A percentile compares a stretch with the other conserved stretches of the same genome.
Conservation (phyloP, 768 basidiomycete species). For the Boletus rubescentipes region DNA sequence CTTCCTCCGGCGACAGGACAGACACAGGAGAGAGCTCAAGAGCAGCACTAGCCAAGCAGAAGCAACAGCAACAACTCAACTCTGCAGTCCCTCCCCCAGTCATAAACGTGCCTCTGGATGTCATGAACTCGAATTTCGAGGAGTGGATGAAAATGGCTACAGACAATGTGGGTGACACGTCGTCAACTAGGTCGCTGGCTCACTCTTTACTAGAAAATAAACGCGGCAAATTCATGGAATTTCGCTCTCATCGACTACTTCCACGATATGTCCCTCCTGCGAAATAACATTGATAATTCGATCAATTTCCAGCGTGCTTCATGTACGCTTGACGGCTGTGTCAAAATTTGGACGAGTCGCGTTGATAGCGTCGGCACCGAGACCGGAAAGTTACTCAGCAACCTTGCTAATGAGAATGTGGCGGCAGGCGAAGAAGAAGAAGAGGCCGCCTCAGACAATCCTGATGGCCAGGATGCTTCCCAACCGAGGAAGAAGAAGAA, state of each 20-base stretch:
- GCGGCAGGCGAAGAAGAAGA: constrained; percentile 60
- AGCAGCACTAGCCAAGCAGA: constrained; percentile 51
- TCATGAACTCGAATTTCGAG: constrained; percentile 93
- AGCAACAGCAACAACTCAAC: constrained; percentile 56
- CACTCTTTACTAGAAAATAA: constrained; percentile 82
- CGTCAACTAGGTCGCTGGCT: neutral
- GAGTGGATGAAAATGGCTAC: constrained; percentile 99
- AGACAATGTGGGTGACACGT: constrained; percentile 72
- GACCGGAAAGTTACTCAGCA: constrained; percentile 91
- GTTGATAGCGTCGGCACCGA: constrained; percentile 97
- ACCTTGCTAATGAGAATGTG: constrained; percentile 69
- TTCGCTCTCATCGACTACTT: constrained; percentile 99
- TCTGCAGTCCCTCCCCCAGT: constrained; percentile 56
- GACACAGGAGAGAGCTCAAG: constrained; percentile 40
- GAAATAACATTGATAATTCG: constrained; percentile 90
- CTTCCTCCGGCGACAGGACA: constrained; percentile 47
- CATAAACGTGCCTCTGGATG: constrained; percentile 67
- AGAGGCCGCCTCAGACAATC: constrained; percentile 56
- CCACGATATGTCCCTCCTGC: constrained; percentile 93
- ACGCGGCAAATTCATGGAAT: constrained; percentile 95
- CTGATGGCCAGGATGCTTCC: constrained; percentile 64
- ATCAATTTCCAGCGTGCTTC: constrained; percentile 99
- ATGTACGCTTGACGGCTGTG: constrained; percentile 95
- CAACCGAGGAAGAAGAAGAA: constrained; percentile 62
- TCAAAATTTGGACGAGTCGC: constrained; percentile 98